Conservation (phyloP, 345 rosid species). For the Brassica juncea region DNA sequence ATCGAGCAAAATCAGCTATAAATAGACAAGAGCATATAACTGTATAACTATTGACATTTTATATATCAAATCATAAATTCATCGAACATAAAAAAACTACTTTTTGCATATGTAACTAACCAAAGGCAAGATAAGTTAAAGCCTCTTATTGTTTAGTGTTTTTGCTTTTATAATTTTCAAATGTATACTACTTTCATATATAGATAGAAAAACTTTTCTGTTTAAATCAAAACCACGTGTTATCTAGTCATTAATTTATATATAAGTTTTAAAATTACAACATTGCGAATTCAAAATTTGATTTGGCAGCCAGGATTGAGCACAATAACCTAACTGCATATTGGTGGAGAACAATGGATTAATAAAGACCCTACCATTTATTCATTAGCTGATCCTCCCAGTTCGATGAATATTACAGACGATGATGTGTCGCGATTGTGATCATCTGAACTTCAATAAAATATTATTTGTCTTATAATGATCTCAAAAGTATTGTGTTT, state of each 20-base stretch:
- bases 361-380: constrained; percentile 27
- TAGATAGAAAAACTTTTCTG: background rate
- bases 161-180: background rate
- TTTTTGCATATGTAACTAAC: background rate
- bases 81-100: background rate
- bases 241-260: constrained; percentile 7
- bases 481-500: constrained; percentile 25
- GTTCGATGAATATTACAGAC: constrained; percentile 10
- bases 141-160: background rate
- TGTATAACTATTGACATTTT: background rate
- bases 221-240: constrained; percentile 14
- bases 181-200: background rate
- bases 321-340: constrained; percentile 25
- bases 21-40: background rate
- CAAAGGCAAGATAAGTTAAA: background rate
- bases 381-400: constrained; percentile 24
- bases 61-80: background rate
- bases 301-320: constrained; percentile 12
- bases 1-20: background rate
- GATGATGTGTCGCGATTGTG: constrained; percentile 30
- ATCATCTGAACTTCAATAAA: background rate
- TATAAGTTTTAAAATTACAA: background rate
- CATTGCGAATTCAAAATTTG: background rate
- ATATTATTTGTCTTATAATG: constrained; percentile 8
- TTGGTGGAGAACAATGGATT: constrained; percentile 28